phyloP scores from a whole-genome alignment of 208 protist genomes.

The Acanthamoeba royreba region DNA sequence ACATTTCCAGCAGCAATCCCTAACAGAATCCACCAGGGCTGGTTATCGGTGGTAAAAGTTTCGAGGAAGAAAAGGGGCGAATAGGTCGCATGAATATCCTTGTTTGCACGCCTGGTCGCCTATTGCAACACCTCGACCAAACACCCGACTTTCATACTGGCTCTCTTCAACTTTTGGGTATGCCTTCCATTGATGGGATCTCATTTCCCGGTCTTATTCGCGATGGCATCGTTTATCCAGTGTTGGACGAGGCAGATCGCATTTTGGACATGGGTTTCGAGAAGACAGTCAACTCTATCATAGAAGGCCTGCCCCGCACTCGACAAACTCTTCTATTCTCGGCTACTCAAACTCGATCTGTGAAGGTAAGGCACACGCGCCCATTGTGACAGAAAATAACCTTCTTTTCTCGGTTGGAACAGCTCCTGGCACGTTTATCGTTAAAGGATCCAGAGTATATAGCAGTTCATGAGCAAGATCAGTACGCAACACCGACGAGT shows the following conservation, averaged over 20 bases:
- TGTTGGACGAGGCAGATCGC: conserved; percentile 98
- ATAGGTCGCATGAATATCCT: conserved; percentile 96
- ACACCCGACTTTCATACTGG: conserved; percentile 68
- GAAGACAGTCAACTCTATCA: conserved; percentile 90
- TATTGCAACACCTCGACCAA: conserved; percentile 98
- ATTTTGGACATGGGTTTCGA: conserved; percentile 98
- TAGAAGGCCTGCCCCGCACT: too few relatives aligned
- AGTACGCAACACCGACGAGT: conserved; percentile 83
- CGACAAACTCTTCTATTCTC: conserved; percentile 99
- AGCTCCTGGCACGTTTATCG: background rate
- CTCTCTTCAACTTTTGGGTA: background rate
- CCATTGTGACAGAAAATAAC: too few relatives aligned
- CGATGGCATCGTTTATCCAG: background rate
- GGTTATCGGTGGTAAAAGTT: conserved; percentile 97
- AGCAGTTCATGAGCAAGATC: conserved; percentile 86
- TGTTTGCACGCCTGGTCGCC: conserved; percentile 96
- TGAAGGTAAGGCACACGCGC: conserved; percentile 77
- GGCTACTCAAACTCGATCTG: conserved; percentile 96
- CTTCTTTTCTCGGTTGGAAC: conserved; percentile 36
- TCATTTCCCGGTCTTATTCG: background rate
- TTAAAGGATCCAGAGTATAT: conserved; percentile 93
- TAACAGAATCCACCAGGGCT: conserved; percentile 84
- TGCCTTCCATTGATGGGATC: background rate
- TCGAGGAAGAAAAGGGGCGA: conserved; percentile 90
- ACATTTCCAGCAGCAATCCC: background rate